phyloP scores from a whole-genome alignment of 1,284 basidiomycete species.

The Meripilus lineatus region DNA sequence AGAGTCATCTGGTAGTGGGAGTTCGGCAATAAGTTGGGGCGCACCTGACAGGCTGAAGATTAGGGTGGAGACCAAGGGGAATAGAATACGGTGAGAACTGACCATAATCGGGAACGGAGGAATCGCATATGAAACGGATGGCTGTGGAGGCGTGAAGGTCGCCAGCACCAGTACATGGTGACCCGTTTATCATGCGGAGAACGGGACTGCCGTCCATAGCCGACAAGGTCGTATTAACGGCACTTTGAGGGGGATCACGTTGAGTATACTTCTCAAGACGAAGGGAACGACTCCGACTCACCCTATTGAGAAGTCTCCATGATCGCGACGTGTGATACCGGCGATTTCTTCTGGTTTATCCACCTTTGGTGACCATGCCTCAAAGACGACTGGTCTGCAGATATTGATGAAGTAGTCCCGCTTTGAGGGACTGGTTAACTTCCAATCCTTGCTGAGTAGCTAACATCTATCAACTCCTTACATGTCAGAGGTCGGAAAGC shows the following conservation, averaged over 20 bases:
- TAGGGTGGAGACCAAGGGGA: conserved; percentile 1
- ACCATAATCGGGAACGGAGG: conserved; percentile 45
- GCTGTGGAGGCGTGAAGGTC: conserved; percentile 51
- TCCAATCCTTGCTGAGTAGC: conserved; percentile 55
- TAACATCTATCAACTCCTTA: conserved; percentile 17
- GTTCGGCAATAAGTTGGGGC: conserved; percentile 55
- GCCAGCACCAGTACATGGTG: conserved; percentile 46
- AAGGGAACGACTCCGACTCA: conserved; percentile 28
- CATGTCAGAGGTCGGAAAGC: neutral
- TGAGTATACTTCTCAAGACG: neutral
- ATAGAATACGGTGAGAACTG: conserved; percentile 6
- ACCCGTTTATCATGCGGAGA: conserved; percentile 54
- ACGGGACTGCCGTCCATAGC: conserved; percentile 42
- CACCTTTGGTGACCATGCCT: conserved; percentile 53
- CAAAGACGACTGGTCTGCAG: conserved; percentile 50
- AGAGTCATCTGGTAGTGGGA: conserved; percentile 55
- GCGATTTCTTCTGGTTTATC: conserved; percentile 52
- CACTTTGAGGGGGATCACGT: conserved; percentile 29
- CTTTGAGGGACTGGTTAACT: conserved; percentile 42
- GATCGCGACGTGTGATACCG: conserved; percentile 55
- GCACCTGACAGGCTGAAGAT: conserved; percentile 27
- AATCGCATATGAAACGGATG: conserved; percentile 69
- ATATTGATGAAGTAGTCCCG: conserved; percentile 54
- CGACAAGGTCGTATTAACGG: conserved; percentile 55
- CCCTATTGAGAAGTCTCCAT: conserved; percentile 72